phyloP scores from a whole-genome alignment of 2,329 filamentous ascomycete species.

The Phoma herbarum region DNA sequence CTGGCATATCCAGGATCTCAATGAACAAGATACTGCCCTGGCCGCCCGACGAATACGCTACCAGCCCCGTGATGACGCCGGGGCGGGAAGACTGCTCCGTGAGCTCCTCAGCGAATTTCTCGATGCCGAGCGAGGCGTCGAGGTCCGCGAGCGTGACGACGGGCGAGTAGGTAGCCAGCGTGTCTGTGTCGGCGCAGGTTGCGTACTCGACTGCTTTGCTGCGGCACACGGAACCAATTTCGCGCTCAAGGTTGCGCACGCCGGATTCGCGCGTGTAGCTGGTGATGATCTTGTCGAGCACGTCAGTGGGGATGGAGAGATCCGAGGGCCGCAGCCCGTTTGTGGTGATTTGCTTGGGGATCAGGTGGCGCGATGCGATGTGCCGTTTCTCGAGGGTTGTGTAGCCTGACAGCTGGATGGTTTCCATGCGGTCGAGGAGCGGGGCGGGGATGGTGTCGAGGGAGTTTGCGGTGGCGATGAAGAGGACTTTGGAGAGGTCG shows the following conservation, averaged over 20 bases:
- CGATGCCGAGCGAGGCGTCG: slow-evolving; percentile 89
- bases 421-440: slow-evolving; percentile 96
- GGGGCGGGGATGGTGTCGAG: slow-evolving; percentile 95
- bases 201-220: slow-evolving; percentile 88
- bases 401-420: slow-evolving; percentile 90
- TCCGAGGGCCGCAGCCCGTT: slow-evolving; percentile 84
- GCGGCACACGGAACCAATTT: slow-evolving; percentile 93
- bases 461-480: slow-evolving; percentile 96
- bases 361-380: slow-evolving; percentile 90
- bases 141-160: slow-evolving; percentile 79
- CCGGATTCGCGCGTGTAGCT: slow-evolving; percentile 96
- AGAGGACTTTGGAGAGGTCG: slow-evolving; percentile 94
- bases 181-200: slow-evolving; percentile 80
- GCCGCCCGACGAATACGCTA: slow-evolving; percentile 90
- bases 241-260: slow-evolving; percentile 93
- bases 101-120: slow-evolving; percentile 94
- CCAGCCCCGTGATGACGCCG: slow-evolving; percentile 93
- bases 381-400: slow-evolving; percentile 97
- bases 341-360: slow-evolving; percentile 92
- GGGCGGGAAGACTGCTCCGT: slow-evolving; percentile 83
- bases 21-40: slow-evolving; percentile 98
- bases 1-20: slow-evolving; percentile 97
- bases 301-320: slow-evolving; percentile 79
- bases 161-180: slow-evolving; percentile 72
- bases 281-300: slow-evolving; percentile 94